These are phyloP conservation scores for Henckelia pumila DNA, from an alignment of 257 asterid species.

Conservation along the genomic window DNA sequence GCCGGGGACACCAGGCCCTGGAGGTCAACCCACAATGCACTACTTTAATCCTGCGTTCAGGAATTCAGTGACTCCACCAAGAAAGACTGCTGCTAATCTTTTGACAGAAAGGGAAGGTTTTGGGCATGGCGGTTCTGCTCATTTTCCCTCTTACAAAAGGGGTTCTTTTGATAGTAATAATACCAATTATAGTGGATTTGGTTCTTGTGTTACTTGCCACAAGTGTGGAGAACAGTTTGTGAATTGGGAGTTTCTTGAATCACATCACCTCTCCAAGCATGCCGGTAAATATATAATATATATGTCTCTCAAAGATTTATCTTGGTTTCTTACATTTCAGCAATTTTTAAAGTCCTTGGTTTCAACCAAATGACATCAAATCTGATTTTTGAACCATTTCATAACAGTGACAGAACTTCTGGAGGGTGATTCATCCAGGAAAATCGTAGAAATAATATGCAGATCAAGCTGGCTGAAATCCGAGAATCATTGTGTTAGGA, in stretches of 20 bases:
- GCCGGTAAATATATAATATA: conserved; percentile 51
- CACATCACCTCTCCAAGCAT: conserved; percentile 83
- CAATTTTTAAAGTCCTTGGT: conserved; percentile 2
- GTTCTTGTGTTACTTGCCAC: conserved; percentile 40
- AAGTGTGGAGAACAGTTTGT: conserved; percentile 87
- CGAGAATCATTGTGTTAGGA: conserved; percentile 52
- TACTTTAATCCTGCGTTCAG: conserved; percentile 58
- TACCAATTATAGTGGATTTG: conserved; percentile 32
- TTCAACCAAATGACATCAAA: background rate
- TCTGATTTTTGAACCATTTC: conserved; percentile 1
- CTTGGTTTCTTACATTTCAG: conserved; percentile 13
- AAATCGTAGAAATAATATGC: conserved; percentile 86
- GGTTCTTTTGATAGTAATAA: conserved; percentile 38
- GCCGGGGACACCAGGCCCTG: conserved; percentile 89
- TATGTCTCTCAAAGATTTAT: background rate
- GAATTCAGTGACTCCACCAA: conserved; percentile 43
- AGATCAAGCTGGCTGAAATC: conserved; percentile 68
- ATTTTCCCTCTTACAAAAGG: conserved; percentile 34
- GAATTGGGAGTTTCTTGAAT: conserved; percentile 78
- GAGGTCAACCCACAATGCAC: conserved; percentile 59
- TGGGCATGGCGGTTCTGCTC: conserved; percentile 26
- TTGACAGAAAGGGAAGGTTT: conserved; percentile 37
- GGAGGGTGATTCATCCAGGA: conserved; percentile 89
- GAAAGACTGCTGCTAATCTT: conserved; percentile 34
- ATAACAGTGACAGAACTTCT: conserved; percentile 76